Conservation (phyloP, 768 basidiomycete species). For the Hirschioporus abietinus region DNA sequence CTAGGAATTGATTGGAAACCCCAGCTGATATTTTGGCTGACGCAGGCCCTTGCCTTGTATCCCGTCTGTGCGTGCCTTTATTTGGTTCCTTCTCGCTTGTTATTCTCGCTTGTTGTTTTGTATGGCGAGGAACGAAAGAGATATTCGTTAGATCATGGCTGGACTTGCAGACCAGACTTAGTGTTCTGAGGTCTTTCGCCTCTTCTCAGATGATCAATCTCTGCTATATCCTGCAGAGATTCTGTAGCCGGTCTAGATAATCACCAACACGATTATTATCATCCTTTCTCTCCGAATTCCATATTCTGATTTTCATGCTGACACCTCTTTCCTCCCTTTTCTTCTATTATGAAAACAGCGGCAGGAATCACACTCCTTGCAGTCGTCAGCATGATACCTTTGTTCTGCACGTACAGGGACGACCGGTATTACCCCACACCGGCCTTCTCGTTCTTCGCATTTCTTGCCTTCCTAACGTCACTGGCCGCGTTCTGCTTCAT, state of each 20-base stretch:
- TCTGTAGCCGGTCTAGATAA: too few relatives aligned
- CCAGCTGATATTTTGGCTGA: constrained; percentile 16
- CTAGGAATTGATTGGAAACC: constrained; percentile 19
- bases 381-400: constrained; percentile 15
- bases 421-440: constrained; percentile 18
- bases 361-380: constrained; percentile 16
- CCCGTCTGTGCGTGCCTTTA: constrained; percentile 16
- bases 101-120: not conserved
- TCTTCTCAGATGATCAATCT: not conserved
- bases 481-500: constrained; percentile 16
- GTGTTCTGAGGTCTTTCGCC: not conserved
- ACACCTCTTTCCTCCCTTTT: not conserved
- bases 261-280: too few relatives aligned
- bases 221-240: too few relatives aligned
- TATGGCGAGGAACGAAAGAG: too few relatives aligned
- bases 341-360: constrained; percentile 11
- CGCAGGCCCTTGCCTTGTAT: constrained; percentile 17
- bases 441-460: constrained; percentile 15
- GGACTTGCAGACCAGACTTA: not conserved
- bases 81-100: not conserved
- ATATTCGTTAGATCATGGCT: too few relatives aligned
- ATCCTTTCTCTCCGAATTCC: too few relatives aligned
- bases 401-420: constrained; percentile 11
- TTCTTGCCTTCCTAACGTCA: constrained; percentile 16
- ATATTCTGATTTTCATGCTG: not conserved